Base-by-base conservation (phyloP, 176 grass and related monocot genomes). In the Eremochloa ophiuroides region DNA sequence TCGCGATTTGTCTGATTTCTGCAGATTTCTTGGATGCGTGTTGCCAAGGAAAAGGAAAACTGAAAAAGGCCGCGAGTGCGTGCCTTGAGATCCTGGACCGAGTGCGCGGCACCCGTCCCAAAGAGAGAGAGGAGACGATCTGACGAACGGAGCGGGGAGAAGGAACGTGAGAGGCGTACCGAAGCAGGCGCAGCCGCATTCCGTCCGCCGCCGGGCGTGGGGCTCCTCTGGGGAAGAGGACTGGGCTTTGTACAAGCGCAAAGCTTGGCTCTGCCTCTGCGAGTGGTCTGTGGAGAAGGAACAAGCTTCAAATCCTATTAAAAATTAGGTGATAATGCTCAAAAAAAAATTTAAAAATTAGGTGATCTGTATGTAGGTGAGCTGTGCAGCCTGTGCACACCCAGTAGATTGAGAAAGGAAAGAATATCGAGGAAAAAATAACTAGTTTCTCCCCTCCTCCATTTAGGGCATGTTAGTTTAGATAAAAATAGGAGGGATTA, bases 171-270 rank as follows among this genome's bases (percentile, higher is more conserved):
- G 70, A 13, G 31, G 18, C 86, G 58, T 83, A 88, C 80, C 4
- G 26, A 66, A 34, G 58, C 11, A 35, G 60, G 44, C 53, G 80
- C 56, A 26, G 53, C 3, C 26, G 79, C 85, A 77, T 87, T 53
- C 33, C 56, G 53, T 66, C 55, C 30, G 18, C 30, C 50, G 26
- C 34, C 13, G 16, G 42, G 15, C 25, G 4, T 15, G 2, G n/a
- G 25, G 14, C 46, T 53, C 4, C 23, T 14, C 42, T 40, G 30
- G 43, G 47, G n/a, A n/a, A n/a, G n/a, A n/a, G n/a, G n/a, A n/a
- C n/a, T n/a, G n/a, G n/a, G n/a, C n/a, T 78, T 23, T 56, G 51
- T 56, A 22, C 51, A 55, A 53, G 1, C 4, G 6, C 37, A 47
- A n/a, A n/a, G 47, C 77, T 10, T 17, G 56, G 34, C 23, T 43